Evolutionary conservation across 345 rosid species (phyloP), one percentile per base, ranked within the genome.

Genomic region (Eutrema yunnanense): DNA sequence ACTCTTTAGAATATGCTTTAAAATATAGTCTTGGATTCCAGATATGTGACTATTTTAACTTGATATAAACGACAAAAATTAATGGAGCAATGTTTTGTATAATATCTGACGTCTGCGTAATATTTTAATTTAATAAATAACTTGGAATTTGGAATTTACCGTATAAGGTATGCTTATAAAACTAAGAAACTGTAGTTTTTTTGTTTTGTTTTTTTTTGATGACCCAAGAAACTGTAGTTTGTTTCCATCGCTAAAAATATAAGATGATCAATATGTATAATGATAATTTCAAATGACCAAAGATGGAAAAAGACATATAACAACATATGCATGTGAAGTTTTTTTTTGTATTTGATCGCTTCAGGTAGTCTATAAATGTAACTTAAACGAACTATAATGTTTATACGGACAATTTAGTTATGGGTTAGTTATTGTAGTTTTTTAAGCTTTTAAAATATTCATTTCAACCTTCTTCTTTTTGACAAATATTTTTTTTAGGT

Each of bases 281-380:
- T 2, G 26, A 2, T 22, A 22, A 1, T 41, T 64, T 48, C 5
- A 65, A 46, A 29, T 26, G 65, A 27, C n/a, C 26, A 14, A 9
- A 38, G 22, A 30, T 32, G 26, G 60, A 40, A 40, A 66, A 16
- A 12, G 67, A 58, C 61, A 74, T 58, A 27, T 74, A 30, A 40
- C 47, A 58, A 40, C 47, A 58, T 57, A 54, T 40, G 54, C 72
- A 73, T 65, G 78, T 49, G 67, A 41, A 66, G 46, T 57, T 73
- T 64, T 63, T 37, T 4, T 32, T 3, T 47, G 8, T 8, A 2
- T 47, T 51, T 43, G 8, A 8, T 43, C 14, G 14, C 16, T 47
- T 34, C 49, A 6, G 47, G 34, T 64, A 26, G 53, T 50, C 42
- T 62, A 19, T 19, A 10, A 27, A 51, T 50, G 55, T 12, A 63